phyloP scores from a whole-genome alignment of 441 rosid genomes.

The Dalechampia spathulata region DNA sequence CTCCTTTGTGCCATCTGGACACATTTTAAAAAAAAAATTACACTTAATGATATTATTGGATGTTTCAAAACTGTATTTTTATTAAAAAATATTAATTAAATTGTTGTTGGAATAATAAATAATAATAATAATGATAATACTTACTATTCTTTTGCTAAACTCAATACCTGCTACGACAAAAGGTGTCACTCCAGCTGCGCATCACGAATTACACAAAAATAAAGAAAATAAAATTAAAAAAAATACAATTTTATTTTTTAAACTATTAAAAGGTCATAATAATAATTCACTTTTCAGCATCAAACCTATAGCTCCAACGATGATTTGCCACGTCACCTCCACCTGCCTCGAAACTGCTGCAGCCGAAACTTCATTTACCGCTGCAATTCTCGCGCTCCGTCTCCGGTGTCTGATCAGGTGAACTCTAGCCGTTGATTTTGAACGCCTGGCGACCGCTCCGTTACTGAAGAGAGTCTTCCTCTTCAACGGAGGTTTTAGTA shows the following conservation, averaged over 20 bases:
- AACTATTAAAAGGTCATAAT: too few species aligned
- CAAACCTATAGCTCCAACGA: conserved; percentile 61
- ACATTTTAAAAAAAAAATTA: too few species aligned
- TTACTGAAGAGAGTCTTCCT: neutral
- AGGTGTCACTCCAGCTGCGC: conserved; percentile 75
- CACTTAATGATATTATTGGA: too few species aligned
- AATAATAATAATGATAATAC: too few species aligned
- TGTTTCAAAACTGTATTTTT: too few species aligned
- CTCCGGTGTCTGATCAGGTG: conserved; percentile 10
- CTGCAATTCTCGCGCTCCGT: conserved; percentile 20
- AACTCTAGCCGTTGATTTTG: conserved; percentile 23
- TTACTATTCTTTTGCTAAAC: conserved; percentile 83
- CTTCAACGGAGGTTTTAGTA: conserved; percentile 1
- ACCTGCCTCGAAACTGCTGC: conserved; percentile 33
- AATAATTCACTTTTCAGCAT: too few species aligned
- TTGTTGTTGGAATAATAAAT: too few species aligned
- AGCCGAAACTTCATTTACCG: conserved; percentile 29
- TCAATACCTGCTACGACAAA: conserved; percentile 87
- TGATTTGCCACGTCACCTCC: conserved; percentile 66
- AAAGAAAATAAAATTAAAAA: too few species aligned
- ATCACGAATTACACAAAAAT: neutral
- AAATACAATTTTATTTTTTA: neutral
- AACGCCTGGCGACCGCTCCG: conserved; percentile 6
- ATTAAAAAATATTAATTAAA: too few species aligned
- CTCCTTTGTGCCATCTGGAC: conserved; percentile 64